phyloP scores from a whole-genome alignment of 345 rosid genomes.

The Salix purpurea region DNA sequence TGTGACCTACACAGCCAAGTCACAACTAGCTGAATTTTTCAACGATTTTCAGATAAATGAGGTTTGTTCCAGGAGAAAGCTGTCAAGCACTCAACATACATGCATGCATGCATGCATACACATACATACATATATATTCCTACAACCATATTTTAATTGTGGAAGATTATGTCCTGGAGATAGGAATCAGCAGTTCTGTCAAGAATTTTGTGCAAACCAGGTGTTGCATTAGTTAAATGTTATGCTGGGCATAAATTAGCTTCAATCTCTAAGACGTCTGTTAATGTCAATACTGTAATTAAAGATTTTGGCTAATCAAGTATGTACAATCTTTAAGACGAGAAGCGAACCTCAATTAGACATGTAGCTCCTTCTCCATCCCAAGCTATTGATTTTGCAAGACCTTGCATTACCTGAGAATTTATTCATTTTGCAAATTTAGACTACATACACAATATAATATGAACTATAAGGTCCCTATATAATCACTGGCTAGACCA shows the following conservation, averaged over 20 bases:
- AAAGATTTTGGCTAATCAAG: not conserved
- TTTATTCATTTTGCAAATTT: not conserved
- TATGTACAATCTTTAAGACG: constrained; percentile 2
- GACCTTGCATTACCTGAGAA: constrained; percentile 93
- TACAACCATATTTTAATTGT: not conserved
- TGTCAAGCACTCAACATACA: not conserved
- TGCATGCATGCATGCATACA: too few species aligned
- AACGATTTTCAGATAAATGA: not conserved
- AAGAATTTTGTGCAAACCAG: not conserved
- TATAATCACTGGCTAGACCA: not conserved
- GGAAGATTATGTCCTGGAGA: not conserved
- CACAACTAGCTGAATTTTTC: not conserved
- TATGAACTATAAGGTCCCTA: not conserved
- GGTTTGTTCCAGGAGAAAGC: not conserved
- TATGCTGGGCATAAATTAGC: not conserved
- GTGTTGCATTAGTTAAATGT: not conserved
- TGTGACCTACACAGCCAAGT: constrained; percentile 38
- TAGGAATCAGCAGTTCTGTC: not conserved
- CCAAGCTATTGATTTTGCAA: constrained; percentile 98
- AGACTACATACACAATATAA: not conserved
- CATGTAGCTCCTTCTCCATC: constrained; percentile 99
- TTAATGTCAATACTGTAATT: not conserved
- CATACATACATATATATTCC: not conserved
- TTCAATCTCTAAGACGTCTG: not conserved
- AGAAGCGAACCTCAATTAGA: constrained; percentile 65